These are phyloP conservation scores for Funneliformis caledonium DNA, from an alignment of 371 early-diverging fungal genomes.

Conservation along the genomic window DNA sequence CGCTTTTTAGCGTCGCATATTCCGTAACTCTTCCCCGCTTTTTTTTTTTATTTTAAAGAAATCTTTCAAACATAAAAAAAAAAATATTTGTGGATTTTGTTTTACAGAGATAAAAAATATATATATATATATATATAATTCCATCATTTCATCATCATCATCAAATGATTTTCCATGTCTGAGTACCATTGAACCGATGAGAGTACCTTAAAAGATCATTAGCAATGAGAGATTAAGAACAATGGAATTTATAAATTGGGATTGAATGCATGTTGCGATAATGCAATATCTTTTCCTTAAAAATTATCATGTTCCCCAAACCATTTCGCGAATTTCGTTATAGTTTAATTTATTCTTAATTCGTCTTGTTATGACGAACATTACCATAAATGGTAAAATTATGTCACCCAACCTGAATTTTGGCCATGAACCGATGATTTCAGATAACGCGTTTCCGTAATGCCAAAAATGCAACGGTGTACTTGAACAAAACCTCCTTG, in stretches of 20 bases:
- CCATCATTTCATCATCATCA: background rate
- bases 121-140: background rate
- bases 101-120: too few relatives aligned
- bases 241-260: background rate
- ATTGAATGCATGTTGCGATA: background rate
- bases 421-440: background rate
- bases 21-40: background rate
- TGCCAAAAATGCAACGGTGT: conserved; percentile 67
- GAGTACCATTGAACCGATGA: background rate
- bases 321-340: background rate
- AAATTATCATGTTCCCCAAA: background rate
- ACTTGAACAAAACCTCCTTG: conserved; percentile 83
- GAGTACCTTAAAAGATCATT: too few relatives aligned
- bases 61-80: too few relatives aligned
- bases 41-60: too few relatives aligned
- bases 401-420: background rate
- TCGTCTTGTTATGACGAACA: background rate
- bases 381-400: background rate
- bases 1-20: background rate
- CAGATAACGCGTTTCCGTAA: background rate
- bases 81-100: too few relatives aligned
- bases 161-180: too few relatives aligned
- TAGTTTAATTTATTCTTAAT: conserved; percentile 2
- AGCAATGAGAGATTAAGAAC: background rate
- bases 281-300: background rate